phyloP scores from a whole-genome alignment of 2,329 filamentous ascomycete species.

The Lachnellula arida region DNA sequence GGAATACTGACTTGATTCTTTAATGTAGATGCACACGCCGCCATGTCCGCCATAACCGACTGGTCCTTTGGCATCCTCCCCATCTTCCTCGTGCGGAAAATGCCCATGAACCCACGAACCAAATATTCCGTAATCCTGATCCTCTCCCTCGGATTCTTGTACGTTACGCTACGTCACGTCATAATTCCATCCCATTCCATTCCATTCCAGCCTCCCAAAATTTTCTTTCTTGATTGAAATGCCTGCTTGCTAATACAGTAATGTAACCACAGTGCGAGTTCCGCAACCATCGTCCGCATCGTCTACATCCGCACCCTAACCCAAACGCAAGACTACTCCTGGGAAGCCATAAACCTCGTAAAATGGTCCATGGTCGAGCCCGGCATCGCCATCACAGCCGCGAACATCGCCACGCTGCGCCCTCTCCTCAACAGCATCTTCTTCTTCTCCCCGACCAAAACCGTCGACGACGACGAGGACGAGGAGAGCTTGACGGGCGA shows the following conservation, averaged over 20 bases:
- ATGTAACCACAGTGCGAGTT: constrained; percentile 37
- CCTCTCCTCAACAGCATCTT: constrained; percentile 31
- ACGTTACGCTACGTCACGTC: too few species aligned
- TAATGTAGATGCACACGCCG: constrained; percentile 21
- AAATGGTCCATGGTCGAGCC: constrained; percentile 43
- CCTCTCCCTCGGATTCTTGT: constrained; percentile 37
- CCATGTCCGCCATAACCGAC: constrained; percentile 26
- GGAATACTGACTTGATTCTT: too few species aligned
- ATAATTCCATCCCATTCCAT: too few species aligned
- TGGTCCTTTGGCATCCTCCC: constrained; percentile 30
- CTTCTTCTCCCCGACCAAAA: constrained; percentile 19
- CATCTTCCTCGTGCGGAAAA: constrained; percentile 27
- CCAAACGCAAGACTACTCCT: constrained; percentile 36
- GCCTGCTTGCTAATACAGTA: too few species aligned
- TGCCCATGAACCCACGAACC: constrained; percentile 28
- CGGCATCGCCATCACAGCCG: constrained; percentile 38
- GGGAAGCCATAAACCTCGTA: constrained; percentile 38
- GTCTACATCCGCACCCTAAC: constrained; percentile 38
- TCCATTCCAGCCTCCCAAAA: too few species aligned
- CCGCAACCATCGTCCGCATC: constrained; percentile 40
- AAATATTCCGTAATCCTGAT: constrained; percentile 33
- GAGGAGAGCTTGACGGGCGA: constrained; percentile 10
- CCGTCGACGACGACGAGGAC: constrained; percentile 12
- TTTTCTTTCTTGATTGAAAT: too few species aligned
- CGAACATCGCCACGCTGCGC: constrained; percentile 38